These are phyloP conservation scores for Balamuthia mandrillaris DNA, from an alignment of 208 protist genomes.

Conservation along the genomic window DNA sequence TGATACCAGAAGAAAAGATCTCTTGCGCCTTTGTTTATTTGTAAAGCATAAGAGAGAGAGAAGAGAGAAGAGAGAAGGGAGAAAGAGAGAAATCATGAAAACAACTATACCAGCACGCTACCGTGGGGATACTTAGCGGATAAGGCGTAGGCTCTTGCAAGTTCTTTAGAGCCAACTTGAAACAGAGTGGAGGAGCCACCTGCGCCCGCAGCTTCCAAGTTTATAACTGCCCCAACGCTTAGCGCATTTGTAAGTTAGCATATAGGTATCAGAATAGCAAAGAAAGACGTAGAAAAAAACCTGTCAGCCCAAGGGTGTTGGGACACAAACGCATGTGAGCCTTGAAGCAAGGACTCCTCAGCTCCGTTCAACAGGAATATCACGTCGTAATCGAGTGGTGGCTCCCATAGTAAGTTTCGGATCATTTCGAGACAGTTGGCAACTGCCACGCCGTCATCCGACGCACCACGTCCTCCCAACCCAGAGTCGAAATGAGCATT, in stretches of 20 bases:
- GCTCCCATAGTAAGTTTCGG: conserved; percentile 4
- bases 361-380: conserved; percentile 53
- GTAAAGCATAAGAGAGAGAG: background rate
- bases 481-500: conserved; percentile 34
- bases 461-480: background rate
- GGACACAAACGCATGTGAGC: conserved; percentile 52
- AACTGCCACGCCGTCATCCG: conserved; percentile 17
- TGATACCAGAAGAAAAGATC: conserved; percentile 47
- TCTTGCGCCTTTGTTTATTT: background rate
- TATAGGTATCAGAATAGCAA: background rate
- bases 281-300: background rate
- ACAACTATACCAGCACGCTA: background rate
- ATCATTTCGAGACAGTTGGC: background rate
- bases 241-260: background rate
- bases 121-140: conserved; percentile 35
- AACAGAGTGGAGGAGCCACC: conserved; percentile 42
- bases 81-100: background rate
- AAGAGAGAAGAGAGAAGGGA: background rate
- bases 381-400: conserved; percentile 5
- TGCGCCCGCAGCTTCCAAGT: conserved; percentile 45
- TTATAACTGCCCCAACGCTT: conserved; percentile 42
- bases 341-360: conserved; percentile 45
- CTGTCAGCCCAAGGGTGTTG: conserved; percentile 42
- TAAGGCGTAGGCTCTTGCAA: conserved; percentile 24
- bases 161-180: conserved; percentile 29